Percentiles rank a stretch among this genome's conserved stretches.
Conservation (phyloP, 306 rosid species). For the Sesbania bispinosa region DNA sequence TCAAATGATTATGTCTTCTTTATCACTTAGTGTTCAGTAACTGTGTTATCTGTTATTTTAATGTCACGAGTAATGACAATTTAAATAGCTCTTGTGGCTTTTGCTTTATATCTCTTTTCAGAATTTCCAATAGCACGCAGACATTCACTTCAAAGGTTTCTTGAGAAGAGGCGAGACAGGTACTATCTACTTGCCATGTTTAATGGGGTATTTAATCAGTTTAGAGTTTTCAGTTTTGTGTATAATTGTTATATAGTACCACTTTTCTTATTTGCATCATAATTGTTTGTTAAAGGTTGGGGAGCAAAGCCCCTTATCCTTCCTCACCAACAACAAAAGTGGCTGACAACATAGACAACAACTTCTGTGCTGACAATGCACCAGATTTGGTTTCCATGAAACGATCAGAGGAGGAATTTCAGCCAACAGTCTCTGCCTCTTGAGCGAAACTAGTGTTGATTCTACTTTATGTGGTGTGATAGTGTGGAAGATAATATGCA, state of each 20-base stretch:
- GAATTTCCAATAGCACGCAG: slow-evolving; percentile 67
- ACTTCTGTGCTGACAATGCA: slow-evolving; percentile 27
- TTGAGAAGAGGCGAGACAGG: slow-evolving; percentile 72
- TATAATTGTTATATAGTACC: background rate
- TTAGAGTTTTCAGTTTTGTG: background rate
- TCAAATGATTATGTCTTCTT: background rate
- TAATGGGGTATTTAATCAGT: background rate
- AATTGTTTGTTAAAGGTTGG: slow-evolving; percentile 44
- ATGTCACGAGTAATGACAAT: background rate
- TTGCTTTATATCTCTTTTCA: slow-evolving; percentile 19
- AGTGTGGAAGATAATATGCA: slow-evolving; percentile 13
- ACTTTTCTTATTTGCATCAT: background rate
- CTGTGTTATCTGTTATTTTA: background rate
- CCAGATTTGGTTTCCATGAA: slow-evolving; percentile 32
- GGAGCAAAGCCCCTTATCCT: slow-evolving; percentile 56
- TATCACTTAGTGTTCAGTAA: background rate
- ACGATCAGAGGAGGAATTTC: slow-evolving; percentile 35
- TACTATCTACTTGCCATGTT: slow-evolving; percentile 10
- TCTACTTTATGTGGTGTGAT: background rate
- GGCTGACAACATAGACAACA: slow-evolving; percentile 32
- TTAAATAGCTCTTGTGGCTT: background rate
- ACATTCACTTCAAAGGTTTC: slow-evolving; percentile 63
- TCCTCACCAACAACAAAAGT: slow-evolving; percentile 35
- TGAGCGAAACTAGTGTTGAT: slow-evolving; percentile 7
- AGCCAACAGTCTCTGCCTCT: slow-evolving; percentile 36